Evolutionary conservation across 2,329 filamentous ascomycete genomes (phyloP), one percentile per base, ranked within the genome.

Genomic region (Aspergillus uvarum): DNA sequence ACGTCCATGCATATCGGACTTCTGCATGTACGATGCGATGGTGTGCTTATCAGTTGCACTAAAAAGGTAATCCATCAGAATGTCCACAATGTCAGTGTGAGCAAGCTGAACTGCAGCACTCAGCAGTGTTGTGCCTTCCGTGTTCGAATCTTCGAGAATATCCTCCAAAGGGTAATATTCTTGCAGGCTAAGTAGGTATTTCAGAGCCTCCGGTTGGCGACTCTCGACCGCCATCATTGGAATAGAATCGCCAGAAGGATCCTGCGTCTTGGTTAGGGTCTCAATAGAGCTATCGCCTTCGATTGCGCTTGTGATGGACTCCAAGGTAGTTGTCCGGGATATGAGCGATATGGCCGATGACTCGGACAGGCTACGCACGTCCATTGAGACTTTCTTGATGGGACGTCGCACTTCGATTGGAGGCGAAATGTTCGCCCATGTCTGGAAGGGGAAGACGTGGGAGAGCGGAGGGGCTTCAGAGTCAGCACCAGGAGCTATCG

Each of bases 401-500:
- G 83, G 85, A 59, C 85, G 86, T 4, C 77, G 70, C 2, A 79
- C 75, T 14, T 74, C 73, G 47, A 74, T 72, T 53, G 75, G 74
- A 5, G 79, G 73, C 21, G 80, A 78, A 2, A 74, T 71, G 32
- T 70, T 81, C 48, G 78, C 74, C 61, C 85, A 85, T 58, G 83
- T 84, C 72, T 96, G 90, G 63, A 96, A 98, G 0, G 93, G 94
- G 67, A 97, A 97, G 1, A 98, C 92, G 71, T 98, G 94, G 55
- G 89, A 85, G 4, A 98, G 79, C 19, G 73, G 69, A 7, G 75
- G 74, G 38, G 68, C 68, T 49, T 76, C 74, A 6, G 66, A 61
- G 4, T 60, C 47, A 31, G 47, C 57, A 47, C 68, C 66, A 29
- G 64, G 52, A 22, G 56, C 47, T 8, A 52, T 47, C 11, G 54